Percentiles rank a stretch among this genome's conserved stretches.
phyloP scores from a whole-genome alignment of 768 basidiomycete species.

The Pilatotrama ljubarskyi region DNA sequence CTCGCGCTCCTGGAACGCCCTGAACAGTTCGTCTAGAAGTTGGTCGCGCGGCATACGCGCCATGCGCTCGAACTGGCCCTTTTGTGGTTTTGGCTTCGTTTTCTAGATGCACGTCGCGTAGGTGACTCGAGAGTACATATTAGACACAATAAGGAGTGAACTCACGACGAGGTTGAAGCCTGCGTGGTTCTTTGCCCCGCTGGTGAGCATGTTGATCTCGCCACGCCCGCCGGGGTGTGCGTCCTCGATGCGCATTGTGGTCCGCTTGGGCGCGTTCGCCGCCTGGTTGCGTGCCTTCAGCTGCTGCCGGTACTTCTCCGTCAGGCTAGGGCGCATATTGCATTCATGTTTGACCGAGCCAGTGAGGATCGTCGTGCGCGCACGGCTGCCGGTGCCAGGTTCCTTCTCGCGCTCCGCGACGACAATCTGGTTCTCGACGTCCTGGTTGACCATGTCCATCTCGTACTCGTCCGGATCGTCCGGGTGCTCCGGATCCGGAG shows the following conservation, averaged over 20 bases:
- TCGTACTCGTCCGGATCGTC: constrained; percentile 67
- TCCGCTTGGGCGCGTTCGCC: constrained; percentile 65
- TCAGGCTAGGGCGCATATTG: constrained; percentile 67
- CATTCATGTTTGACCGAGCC: constrained; percentile 83
- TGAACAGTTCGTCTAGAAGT: constrained; percentile 80
- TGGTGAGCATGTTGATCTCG: constrained; percentile 75
- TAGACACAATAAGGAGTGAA: constrained; percentile 4
- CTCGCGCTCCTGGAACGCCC: constrained; percentile 72
- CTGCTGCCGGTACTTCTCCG: constrained; percentile 65
- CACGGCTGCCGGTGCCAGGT: constrained; percentile 47
- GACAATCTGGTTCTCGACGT: constrained; percentile 83
- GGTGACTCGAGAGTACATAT: too few species aligned
- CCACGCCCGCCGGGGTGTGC: constrained; percentile 69
- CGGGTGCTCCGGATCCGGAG: constrained; percentile 52
- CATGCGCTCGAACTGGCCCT: constrained; percentile 82
- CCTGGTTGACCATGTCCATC: constrained; percentile 83
- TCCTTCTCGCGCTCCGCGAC: constrained; percentile 81
- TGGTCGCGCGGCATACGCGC: constrained; percentile 91
- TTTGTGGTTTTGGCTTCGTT: constrained; percentile 64
- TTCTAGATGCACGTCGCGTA: constrained; percentile 40
- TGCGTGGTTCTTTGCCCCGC: constrained; percentile 64
- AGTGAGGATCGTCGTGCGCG: constrained; percentile 75
- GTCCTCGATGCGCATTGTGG: constrained; percentile 76
- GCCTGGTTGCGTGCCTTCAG: constrained; percentile 66
- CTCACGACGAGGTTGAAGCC: constrained; percentile 72